phyloP scores from a whole-genome alignment of 1,284 basidiomycete species.

The Ustilago nuda region DNA sequence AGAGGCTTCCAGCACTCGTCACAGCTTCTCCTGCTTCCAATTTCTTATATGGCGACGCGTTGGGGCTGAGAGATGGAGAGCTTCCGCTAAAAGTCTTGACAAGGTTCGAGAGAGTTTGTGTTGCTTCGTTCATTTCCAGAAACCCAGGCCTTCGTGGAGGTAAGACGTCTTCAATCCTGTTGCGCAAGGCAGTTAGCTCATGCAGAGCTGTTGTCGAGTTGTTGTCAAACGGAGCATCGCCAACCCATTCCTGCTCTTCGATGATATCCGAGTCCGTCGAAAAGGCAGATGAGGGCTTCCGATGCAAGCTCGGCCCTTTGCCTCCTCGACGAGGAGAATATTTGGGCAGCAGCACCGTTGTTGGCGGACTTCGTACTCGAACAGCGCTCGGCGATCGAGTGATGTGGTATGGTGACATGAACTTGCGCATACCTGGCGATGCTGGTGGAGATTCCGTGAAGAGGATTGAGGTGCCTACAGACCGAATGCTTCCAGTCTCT shows the following conservation, averaged over 20 bases:
- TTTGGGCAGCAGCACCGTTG: constrained; percentile 18
- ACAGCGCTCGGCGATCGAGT: constrained; percentile 11
- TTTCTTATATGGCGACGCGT: constrained; percentile 28
- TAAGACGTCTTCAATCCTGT: constrained; percentile 13
- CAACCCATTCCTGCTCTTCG: constrained; percentile 40
- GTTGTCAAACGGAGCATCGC: constrained; percentile 7
- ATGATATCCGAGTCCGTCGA: constrained; percentile 16
- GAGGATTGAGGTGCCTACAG: constrained; percentile 42
- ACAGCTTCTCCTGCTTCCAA: constrained; percentile 4
- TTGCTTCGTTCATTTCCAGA: constrained; percentile 40
- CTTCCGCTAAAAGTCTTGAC: constrained; percentile 30
- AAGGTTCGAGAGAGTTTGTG: constrained; percentile 30
- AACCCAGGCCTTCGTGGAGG: constrained; percentile 30
- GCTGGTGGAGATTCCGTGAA: constrained; percentile 28
- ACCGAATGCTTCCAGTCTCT: constrained; percentile 37
- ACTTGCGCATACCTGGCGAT: constrained; percentile 24
- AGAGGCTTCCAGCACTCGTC: constrained; percentile 14
- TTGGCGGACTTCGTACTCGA: constrained; percentile 25
- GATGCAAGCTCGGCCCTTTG: neutral
- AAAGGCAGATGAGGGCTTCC: constrained; percentile 16
- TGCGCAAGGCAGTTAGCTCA: constrained; percentile 7
- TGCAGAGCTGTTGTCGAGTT: neutral
- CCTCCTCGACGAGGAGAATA: constrained; percentile 19
- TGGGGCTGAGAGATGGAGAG: constrained; percentile 21
- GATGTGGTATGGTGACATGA: constrained; percentile 24